Percentiles rank a stretch among this genome's conserved stretches.
phyloP scores from a whole-genome alignment of 2,329 filamentous ascomycete species.

The Cytospora chrysosperma region DNA sequence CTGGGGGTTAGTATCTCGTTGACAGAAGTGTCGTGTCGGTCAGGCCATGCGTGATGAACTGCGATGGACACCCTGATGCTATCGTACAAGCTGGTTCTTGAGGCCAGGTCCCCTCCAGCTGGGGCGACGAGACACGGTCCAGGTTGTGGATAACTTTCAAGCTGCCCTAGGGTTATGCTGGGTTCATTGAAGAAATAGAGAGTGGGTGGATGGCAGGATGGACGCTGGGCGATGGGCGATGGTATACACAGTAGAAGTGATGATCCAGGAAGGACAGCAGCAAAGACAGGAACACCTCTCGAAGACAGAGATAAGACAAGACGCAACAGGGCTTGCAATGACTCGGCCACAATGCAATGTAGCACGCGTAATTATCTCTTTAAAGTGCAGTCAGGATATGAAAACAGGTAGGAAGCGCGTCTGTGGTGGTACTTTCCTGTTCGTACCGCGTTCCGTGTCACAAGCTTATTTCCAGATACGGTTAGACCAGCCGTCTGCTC shows the following conservation, averaged over 20 bases:
- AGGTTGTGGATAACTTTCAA: neutral
- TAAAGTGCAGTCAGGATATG: neutral
- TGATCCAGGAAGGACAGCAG: neutral
- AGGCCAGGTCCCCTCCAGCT: neutral
- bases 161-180: neutral
- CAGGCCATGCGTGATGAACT: constrained; percentile 6
- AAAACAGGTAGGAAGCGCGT: constrained; percentile 6
- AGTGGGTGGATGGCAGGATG: neutral
- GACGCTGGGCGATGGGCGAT: neutral
- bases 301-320: neutral
- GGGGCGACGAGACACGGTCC: neutral
- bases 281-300: neutral
- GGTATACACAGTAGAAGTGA: neutral
- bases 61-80: neutral
- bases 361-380: neutral
- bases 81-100: neutral
- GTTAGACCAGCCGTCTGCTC: neutral
- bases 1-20: neutral
- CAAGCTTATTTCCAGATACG: constrained; percentile 8
- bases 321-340: neutral
- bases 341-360: neutral
- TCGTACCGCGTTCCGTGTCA: constrained; percentile 12
- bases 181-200: neutral
- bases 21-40: neutral
- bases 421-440: neutral